Conservation (phyloP, 805 yeast genomes). For the Maudiozyma bulderi region DNA sequence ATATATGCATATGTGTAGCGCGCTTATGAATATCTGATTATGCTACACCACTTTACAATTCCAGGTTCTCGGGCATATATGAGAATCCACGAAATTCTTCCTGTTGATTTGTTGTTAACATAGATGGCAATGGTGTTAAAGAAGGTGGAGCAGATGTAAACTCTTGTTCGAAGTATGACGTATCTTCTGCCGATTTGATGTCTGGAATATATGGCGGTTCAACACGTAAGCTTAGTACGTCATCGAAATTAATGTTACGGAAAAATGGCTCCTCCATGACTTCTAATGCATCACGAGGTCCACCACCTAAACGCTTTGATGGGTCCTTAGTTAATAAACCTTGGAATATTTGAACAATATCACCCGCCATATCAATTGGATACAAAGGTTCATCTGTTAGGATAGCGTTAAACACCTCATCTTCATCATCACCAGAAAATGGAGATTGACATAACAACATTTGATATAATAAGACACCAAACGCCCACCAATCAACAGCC, state of each 20-base stretch:
- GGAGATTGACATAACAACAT: constrained; percentile 96
- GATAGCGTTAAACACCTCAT: constrained; percentile 94
- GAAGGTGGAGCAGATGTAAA: constrained; percentile 92
- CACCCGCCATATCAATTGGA: constrained; percentile 95
- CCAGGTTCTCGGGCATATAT: constrained; percentile 57
- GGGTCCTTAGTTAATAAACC: constrained; percentile 89
- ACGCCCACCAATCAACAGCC: constrained; percentile 99
- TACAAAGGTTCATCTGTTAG: constrained; percentile 92
- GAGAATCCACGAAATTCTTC: constrained; percentile 97
- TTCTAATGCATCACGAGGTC: constrained; percentile 82
- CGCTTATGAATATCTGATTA: not conserved
- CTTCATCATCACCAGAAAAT: constrained; percentile 93
- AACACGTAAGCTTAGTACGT: constrained; percentile 57
- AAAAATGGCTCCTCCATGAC: constrained; percentile 95
- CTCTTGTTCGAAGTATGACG: constrained; percentile 86
- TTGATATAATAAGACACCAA: constrained; percentile 91
- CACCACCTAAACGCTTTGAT: constrained; percentile 68
- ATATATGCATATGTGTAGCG: too few species aligned
- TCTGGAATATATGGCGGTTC: constrained; percentile 89
- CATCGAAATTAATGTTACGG: constrained; percentile 82
- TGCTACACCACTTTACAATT: constrained; percentile 16
- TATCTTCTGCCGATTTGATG: constrained; percentile 78
- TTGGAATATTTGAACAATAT: constrained; percentile 88
- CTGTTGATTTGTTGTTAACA: constrained; percentile 77
- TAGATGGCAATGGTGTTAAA: constrained; percentile 87